phyloP scores from a whole-genome alignment of 495 filamentous ascomycete species.

The Amniculicola lignicola region DNA sequence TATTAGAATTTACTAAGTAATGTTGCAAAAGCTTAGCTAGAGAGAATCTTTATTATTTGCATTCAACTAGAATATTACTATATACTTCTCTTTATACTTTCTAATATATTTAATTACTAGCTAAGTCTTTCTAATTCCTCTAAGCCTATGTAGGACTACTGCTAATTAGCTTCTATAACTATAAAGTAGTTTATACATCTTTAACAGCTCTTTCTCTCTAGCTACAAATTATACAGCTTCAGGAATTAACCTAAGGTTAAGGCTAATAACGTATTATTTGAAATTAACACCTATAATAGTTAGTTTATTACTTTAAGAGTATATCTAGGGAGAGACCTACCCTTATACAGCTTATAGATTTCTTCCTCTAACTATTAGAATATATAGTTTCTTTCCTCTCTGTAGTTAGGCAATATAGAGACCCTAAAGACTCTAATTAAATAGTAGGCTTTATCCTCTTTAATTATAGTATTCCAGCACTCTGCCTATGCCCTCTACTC shows the following conservation, averaged over 20 bases:
- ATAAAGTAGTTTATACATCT: slow-evolving; percentile 24
- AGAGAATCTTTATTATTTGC: slow-evolving; percentile 9
- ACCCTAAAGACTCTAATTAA: slow-evolving; percentile 21
- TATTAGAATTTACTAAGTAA: slow-evolving; percentile 7
- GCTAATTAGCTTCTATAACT: slow-evolving; percentile 7
- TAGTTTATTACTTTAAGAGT: slow-evolving; percentile 3
- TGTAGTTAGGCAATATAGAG: slow-evolving; percentile 9
- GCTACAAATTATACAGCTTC: slow-evolving; percentile 28
- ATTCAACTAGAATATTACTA: slow-evolving; percentile 21
- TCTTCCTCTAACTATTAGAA: slow-evolving; percentile 10
- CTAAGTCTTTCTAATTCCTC: slow-evolving; percentile 9
- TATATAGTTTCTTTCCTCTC: slow-evolving; percentile 13
- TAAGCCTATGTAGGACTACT: too few species aligned
- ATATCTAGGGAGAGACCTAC: slow-evolving; percentile 1
- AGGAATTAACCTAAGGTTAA: slow-evolving; percentile 19
- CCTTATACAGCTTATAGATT: slow-evolving; percentile 9
- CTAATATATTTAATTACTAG: background rate
- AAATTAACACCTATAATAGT: slow-evolving; percentile 21
- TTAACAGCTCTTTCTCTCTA: slow-evolving; percentile 25
- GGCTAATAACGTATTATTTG: slow-evolving; percentile 14
- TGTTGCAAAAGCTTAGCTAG: slow-evolving; percentile 13
- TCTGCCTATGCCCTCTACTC: slow-evolving; percentile 33
- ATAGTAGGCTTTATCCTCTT: background rate
- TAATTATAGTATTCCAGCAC: slow-evolving; percentile 20
- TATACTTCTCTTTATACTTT: slow-evolving; percentile 10